These are phyloP conservation scores for Mycena haematopus DNA, from an alignment of 768 basidiomycete species.

Conservation along the genomic window DNA sequence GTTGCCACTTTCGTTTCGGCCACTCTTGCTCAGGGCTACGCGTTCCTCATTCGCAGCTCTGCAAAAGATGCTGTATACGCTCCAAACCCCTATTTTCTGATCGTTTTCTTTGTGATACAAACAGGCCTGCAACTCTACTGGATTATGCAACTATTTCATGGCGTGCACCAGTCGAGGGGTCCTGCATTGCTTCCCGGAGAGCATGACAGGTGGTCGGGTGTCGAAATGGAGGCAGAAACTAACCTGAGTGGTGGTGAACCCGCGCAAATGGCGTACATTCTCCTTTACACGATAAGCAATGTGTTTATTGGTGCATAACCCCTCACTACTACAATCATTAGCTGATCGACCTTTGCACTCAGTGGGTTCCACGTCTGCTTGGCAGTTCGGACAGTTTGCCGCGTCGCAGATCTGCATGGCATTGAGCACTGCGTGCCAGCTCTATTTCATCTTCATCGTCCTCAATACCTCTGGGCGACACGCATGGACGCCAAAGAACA, in stretches of 20 bases:
- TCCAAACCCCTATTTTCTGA: conserved; percentile 23
- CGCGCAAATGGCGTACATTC: conserved; percentile 38
- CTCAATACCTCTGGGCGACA: conserved; percentile 34
- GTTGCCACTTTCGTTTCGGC: neutral
- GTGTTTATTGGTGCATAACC: conserved; percentile 38
- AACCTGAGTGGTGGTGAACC: conserved; percentile 15
- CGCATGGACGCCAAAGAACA: conserved; percentile 35
- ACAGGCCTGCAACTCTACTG: conserved; percentile 17
- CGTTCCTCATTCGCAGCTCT: neutral
- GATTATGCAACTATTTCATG: conserved; percentile 15
- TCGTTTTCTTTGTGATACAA: conserved; percentile 17
- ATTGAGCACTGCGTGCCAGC: conserved; percentile 42
- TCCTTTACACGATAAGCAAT: conserved; percentile 40
- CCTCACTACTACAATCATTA: too few relatives aligned
- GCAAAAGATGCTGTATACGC: conserved; percentile 7
- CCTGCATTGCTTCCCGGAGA: neutral
- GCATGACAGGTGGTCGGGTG: neutral
- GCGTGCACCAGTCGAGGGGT: neutral
- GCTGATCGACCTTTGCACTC: neutral
- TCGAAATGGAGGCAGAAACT: neutral
- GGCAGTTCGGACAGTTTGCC: conserved; percentile 36
- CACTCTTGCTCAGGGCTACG: neutral
- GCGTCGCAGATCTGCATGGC: conserved; percentile 38
- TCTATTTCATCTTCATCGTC: conserved; percentile 43
- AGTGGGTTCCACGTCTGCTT: conserved; percentile 42